These are phyloP conservation scores for Ambrosiella xylebori DNA, from an alignment of 2,329 filamentous ascomycete genomes.

Conservation along the genomic window DNA sequence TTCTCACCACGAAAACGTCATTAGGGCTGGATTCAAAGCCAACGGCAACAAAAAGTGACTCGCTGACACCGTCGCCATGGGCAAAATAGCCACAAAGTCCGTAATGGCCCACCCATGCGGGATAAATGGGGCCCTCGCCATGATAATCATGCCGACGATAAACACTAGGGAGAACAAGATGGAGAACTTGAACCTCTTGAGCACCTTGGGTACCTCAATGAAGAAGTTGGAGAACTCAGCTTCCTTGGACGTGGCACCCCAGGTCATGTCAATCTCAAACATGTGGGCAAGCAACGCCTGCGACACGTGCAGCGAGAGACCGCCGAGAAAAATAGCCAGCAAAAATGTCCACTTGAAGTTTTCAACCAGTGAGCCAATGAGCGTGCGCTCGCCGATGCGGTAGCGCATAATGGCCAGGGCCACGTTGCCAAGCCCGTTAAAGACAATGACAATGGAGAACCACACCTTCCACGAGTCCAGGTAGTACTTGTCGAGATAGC, in stretches of 20 bases:
- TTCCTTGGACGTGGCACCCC: conserved; percentile 75
- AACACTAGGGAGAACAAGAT: conserved; percentile 44
- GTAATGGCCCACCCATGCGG: conserved; percentile 49
- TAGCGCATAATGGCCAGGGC: conserved; percentile 57
- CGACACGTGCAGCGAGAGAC: conserved; percentile 62
- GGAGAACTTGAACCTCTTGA: conserved; percentile 62
- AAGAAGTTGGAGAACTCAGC: conserved; percentile 69
- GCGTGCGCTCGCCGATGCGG: conserved; percentile 44
- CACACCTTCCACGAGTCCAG: conserved; percentile 63
- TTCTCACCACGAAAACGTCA: conserved; percentile 58
- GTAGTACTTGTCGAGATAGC: conserved; percentile 62
- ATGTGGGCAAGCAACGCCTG: conserved; percentile 68
- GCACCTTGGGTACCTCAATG: conserved; percentile 62
- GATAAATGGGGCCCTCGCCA: conserved; percentile 46
- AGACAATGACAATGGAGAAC: conserved; percentile 65
- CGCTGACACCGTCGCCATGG: conserved; percentile 52
- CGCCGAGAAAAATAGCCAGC: conserved; percentile 67
- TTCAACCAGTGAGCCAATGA: conserved; percentile 40
- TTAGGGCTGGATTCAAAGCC: conserved; percentile 59
- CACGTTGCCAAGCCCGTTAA: conserved; percentile 58
- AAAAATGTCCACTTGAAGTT: conserved; percentile 60
- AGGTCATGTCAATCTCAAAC: conserved; percentile 72
- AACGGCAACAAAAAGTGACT: conserved; percentile 57
- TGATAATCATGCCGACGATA: conserved; percentile 44
- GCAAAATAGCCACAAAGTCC: conserved; percentile 59